phyloP scores from a whole-genome alignment of 805 yeast species.

The Candida glaebosa region DNA sequence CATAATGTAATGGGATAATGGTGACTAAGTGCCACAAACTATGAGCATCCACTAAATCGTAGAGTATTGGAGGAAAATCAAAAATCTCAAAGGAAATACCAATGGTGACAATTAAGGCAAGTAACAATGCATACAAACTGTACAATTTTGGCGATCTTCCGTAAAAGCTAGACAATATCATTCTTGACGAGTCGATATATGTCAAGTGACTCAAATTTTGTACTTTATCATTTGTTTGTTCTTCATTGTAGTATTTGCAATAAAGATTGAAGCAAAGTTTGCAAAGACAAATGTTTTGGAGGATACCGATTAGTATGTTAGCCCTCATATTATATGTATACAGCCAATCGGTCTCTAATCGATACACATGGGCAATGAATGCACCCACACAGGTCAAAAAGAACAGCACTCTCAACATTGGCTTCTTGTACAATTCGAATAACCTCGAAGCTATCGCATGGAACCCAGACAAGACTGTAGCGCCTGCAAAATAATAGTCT shows the following conservation, averaged over 20 bases:
- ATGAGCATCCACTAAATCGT: slow-evolving; percentile 81
- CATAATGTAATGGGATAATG: slow-evolving; percentile 41
- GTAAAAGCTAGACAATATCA: slow-evolving; percentile 29
- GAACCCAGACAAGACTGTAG: slow-evolving; percentile 77
- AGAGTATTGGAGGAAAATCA: slow-evolving; percentile 73
- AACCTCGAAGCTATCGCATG: slow-evolving; percentile 63
- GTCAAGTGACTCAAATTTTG: slow-evolving; percentile 21
- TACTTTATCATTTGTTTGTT: slow-evolving; percentile 11
- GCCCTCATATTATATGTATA: slow-evolving; percentile 94
- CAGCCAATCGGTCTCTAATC: slow-evolving; percentile 74
- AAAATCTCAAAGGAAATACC: slow-evolving; percentile 91
- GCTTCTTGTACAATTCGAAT: slow-evolving; percentile 42
- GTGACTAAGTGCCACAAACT: slow-evolving; percentile 93
- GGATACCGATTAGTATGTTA: slow-evolving; percentile 71
- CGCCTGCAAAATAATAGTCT: slow-evolving; percentile 92
- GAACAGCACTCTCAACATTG: slow-evolving; percentile 27
- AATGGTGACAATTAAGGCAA: slow-evolving; percentile 43
- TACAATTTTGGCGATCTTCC: slow-evolving; percentile 34
- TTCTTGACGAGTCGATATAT: slow-evolving; percentile 19
- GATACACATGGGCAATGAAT: slow-evolving; percentile 60
- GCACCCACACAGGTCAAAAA: slow-evolving; percentile 43
- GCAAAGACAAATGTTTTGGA: slow-evolving; percentile 55
- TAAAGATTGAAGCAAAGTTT: slow-evolving; percentile 30
- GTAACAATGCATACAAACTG: slow-evolving; percentile 36
- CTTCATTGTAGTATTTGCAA: slow-evolving; percentile 25